Percentiles rank a stretch among this genome's conserved stretches.
Evolutionary conservation across 164 flowering plant species (phyloP).

Genomic region (Warburgia ugandensis): DNA sequence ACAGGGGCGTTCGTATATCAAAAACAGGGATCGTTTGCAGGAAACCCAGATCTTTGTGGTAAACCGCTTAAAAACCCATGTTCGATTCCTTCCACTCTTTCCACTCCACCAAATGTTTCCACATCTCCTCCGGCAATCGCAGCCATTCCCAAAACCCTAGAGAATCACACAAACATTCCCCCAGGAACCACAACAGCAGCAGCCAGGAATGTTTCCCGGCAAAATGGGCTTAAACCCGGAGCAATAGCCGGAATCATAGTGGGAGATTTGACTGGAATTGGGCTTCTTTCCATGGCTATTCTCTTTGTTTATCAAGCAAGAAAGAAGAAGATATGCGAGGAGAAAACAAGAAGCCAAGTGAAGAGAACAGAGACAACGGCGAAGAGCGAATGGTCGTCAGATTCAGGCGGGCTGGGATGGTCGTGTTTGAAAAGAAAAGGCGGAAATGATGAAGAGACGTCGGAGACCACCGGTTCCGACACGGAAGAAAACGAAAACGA

Average conservation of each 20-base stretch:
- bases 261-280: slow-evolving; percentile 11
- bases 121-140: slow-evolving; percentile 17
- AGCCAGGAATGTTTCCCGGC: not conserved
- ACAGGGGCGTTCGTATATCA: slow-evolving; percentile 36
- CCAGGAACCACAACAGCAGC: not conserved
- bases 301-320: slow-evolving; percentile 8
- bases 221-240: slow-evolving; percentile 10
- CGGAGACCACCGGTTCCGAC: slow-evolving; percentile 8
- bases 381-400: slow-evolving; percentile 3
- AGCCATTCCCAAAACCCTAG: slow-evolving; percentile 7
- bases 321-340: too few relatives aligned
- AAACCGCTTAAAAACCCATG: slow-evolving; percentile 60
- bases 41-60: slow-evolving; percentile 72
- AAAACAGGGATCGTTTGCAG: slow-evolving; percentile 40
- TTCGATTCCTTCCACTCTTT: slow-evolving; percentile 42
- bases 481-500: slow-evolving; percentile 17
- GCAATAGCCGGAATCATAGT: slow-evolving; percentile 12
- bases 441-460: slow-evolving; percentile 5
- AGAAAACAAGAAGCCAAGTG: not conserved
- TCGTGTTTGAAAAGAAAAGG: slow-evolving; percentile 30
- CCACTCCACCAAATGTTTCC: slow-evolving; percentile 47
- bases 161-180: not conserved
- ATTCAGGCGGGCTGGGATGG: slow-evolving; percentile 17
- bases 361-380: not conserved
- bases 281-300: slow-evolving; percentile 7